Evolutionary conservation across 2,329 filamentous ascomycete genomes (phyloP).

Genomic region (Fusarium succisae): DNA sequence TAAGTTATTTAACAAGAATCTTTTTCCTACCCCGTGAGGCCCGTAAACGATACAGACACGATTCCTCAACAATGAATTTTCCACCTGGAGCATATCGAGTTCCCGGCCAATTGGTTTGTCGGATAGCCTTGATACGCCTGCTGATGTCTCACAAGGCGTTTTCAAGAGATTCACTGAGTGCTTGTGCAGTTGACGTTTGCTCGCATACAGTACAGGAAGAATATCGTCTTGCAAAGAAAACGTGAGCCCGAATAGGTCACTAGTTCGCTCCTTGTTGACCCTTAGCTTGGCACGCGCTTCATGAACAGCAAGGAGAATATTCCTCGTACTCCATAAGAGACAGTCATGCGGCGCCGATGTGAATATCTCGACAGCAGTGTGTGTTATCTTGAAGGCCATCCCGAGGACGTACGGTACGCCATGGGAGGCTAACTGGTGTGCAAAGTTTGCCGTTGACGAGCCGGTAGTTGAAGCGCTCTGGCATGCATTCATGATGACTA

Average conservation of each 20-base stretch:
- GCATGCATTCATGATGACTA: not conserved
- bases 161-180: not conserved
- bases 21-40: not conserved
- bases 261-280: not conserved
- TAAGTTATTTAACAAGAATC: accelerated
- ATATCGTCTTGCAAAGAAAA: not conserved
- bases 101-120: not conserved
- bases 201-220: not conserved
- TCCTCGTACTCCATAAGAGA: not conserved
- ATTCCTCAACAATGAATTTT: not conserved
- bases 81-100: not conserved
- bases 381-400: not conserved
- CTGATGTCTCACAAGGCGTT: not conserved
- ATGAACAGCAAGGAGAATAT: not conserved
- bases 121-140: not conserved
- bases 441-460: not conserved
- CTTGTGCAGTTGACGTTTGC: not conserved
- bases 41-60: not conserved
- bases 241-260: not conserved
- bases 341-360: not conserved
- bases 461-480: not conserved
- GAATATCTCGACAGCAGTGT: not conserved
- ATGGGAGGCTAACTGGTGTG: not conserved
- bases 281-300: not conserved
- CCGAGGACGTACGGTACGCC: not conserved